Evolutionary conservation across 345 rosid species (phyloP).

Genomic region (Populus euphratica): DNA sequence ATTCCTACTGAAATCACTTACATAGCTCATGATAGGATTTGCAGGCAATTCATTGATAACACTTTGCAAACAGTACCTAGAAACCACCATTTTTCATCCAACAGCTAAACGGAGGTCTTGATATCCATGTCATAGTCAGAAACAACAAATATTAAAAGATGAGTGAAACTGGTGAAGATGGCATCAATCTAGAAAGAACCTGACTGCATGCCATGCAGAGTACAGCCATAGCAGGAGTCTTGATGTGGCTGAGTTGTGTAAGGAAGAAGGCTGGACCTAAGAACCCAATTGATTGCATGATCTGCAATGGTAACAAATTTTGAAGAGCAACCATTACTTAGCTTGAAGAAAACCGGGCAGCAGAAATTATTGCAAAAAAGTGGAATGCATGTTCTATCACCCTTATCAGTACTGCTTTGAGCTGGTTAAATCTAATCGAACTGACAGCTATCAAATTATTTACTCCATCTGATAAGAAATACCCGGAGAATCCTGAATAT

Average conservation of each 20-base stretch:
- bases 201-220: slow-evolving; percentile 99
- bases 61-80: not conserved
- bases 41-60: not conserved
- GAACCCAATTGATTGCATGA: slow-evolving; percentile 97
- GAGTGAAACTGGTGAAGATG: slow-evolving; percentile 5
- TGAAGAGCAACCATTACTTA: not conserved
- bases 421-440: not conserved
- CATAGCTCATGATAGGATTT: not conserved
- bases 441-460: not conserved
- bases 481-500: not conserved
- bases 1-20: no score
- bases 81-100: not conserved
- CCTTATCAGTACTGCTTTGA: not conserved
- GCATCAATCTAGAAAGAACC: slow-evolving; percentile 42
- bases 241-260: slow-evolving; percentile 74
- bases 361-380: slow-evolving; percentile 10
- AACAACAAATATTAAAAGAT: no score
- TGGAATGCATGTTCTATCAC: not conserved
- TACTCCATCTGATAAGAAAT: not conserved
- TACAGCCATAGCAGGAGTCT: slow-evolving; percentile 91
- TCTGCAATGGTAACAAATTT: slow-evolving; percentile 47
- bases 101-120: not conserved
- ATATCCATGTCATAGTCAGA: not conserved
- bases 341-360: not conserved
- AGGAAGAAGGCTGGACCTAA: slow-evolving; percentile 95